phyloP scores from a whole-genome alignment of 257 asterid species.

The Rhazya stricta region DNA sequence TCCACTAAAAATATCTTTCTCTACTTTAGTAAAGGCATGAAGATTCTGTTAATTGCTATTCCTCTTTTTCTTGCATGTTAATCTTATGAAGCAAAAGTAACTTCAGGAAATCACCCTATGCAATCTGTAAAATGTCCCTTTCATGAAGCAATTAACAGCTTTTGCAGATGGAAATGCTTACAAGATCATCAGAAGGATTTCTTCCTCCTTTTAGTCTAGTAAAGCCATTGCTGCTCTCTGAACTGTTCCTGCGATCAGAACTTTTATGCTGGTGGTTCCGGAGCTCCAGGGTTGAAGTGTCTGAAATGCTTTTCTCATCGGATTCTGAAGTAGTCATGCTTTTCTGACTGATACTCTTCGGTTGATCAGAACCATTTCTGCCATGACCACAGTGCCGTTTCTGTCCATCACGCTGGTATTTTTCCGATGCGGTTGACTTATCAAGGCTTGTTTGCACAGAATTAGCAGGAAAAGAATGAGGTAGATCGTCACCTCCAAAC shows the following conservation, averaged over 20 bases:
- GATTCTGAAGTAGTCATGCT: conserved; percentile 30
- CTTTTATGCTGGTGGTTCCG: conserved; percentile 19
- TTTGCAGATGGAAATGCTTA: conserved; percentile 26
- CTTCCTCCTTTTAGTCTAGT: conserved; percentile 18
- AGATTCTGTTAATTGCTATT: neutral
- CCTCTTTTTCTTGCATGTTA: neutral
- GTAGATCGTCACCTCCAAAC: conserved; percentile 3
- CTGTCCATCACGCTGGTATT: conserved; percentile 4
- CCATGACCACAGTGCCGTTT: conserved; percentile 8
- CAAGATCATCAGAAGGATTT: conserved; percentile 39
- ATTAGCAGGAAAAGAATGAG: neutral
- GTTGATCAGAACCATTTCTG: conserved; percentile 27
- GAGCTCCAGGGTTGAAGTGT: conserved; percentile 16
- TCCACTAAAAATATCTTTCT: neutral
- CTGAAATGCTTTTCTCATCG: conserved; percentile 30
- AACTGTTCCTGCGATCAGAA: conserved; percentile 25
- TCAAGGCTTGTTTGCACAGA: conserved; percentile 3
- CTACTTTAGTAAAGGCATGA: neutral
- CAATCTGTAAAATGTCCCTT: neutral
- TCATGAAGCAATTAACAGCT: neutral
- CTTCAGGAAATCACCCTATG: neutral
- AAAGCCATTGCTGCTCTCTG: conserved; percentile 17
- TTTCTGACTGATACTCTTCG: conserved; percentile 19
- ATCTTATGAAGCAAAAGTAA: neutral
- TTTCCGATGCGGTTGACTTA: conserved; percentile 9